phyloP scores from a whole-genome alignment of 2,329 filamentous ascomycete genomes.

The Esteya vermicola region DNA sequence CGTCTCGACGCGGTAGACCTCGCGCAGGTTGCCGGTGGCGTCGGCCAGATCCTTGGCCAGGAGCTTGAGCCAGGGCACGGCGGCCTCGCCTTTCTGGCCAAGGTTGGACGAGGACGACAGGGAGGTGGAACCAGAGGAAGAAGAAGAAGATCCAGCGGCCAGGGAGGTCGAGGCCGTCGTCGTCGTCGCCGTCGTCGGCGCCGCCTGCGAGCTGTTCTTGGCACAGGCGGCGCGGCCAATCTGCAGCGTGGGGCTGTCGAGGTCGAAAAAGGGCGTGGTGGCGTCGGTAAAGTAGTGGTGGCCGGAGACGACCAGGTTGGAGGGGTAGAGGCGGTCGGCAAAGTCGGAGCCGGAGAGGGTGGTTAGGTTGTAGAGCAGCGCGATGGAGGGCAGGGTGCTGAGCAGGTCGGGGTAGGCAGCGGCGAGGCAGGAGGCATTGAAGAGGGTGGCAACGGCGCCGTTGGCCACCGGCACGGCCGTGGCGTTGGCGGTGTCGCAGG shows the following conservation, averaged over 20 bases:
- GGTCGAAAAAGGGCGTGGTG: conserved; percentile 66
- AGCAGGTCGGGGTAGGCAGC: conserved; percentile 55
- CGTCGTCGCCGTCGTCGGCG: conserved; percentile 25
- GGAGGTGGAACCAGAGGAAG: conserved; percentile 27
- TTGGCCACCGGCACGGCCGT: conserved; percentile 46
- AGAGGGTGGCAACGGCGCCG: conserved; percentile 73
- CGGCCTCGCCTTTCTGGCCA: conserved; percentile 49
- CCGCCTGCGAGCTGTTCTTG: conserved; percentile 45
- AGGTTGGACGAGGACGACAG: no score
- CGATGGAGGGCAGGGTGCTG: conserved; percentile 47
- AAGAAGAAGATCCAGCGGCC: conserved; percentile 9
- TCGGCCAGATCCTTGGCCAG: conserved; percentile 31
- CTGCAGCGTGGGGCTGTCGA: conserved; percentile 41
- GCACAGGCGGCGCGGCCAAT: conserved; percentile 48
- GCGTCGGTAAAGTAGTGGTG: conserved; percentile 63
- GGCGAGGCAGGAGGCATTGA: conserved; percentile 73
- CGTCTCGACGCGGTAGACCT: conserved; percentile 75
- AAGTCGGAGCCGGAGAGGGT: conserved; percentile 14
- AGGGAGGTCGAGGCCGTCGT: conserved; percentile 36
- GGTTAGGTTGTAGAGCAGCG: conserved; percentile 50
- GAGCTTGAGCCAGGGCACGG: conserved; percentile 73
- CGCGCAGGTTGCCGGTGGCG: conserved; percentile 46
- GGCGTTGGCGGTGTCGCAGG: conserved; percentile 50
- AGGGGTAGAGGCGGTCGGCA: conserved; percentile 33
- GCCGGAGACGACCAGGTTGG: conserved; percentile 51